A percentile compares a stretch with the other conserved stretches of the same genome.
Conservation (phyloP, 2,329 filamentous ascomycete genomes). For the Neonectria faginata region DNA sequence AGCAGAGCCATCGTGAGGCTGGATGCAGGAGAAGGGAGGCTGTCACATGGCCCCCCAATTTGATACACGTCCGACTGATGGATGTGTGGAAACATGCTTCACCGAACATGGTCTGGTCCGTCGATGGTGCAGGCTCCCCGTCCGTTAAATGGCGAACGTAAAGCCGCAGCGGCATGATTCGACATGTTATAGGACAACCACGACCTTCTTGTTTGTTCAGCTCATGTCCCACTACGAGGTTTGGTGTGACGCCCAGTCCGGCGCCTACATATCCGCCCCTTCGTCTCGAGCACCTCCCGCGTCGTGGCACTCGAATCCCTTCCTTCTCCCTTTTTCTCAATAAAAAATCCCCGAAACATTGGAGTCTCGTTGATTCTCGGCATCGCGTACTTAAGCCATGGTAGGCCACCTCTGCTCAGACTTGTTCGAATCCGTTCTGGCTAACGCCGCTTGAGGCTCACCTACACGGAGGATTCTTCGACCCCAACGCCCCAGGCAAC, state of each 20-base stretch:
- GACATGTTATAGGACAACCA: not conserved
- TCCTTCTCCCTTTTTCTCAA: not conserved
- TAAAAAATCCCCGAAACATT: not conserved
- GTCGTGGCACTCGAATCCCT: constrained; percentile 1
- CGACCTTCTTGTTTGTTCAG: not conserved
- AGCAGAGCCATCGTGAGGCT: constrained; percentile 28
- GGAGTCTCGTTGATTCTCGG: constrained; percentile 6
- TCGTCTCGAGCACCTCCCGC: not conserved
- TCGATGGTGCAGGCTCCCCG: constrained; percentile 18
- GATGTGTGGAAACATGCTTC: constrained; percentile 1
- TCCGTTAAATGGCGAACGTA: not conserved
- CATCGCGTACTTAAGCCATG: constrained; percentile 38
- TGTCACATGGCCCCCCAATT: constrained; percentile 32
- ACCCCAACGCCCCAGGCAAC: constrained; percentile 37
- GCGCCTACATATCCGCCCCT: constrained; percentile 2
- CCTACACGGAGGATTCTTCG: constrained; percentile 41
- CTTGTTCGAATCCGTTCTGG: not conserved
- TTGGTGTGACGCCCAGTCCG: constrained; percentile 1
- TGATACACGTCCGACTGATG: not conserved
- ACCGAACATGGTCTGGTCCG: constrained; percentile 25
- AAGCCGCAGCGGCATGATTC: not conserved
- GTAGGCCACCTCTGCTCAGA: constrained; percentile 21
- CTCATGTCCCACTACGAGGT: constrained; percentile 8
- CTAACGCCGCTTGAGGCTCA: constrained; percentile 35
- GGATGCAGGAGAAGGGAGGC: constrained; percentile 31